These are phyloP conservation scores for Neonothopanus nambi DNA, from an alignment of 1,284 basidiomycete genomes.

Conservation along the genomic window DNA sequence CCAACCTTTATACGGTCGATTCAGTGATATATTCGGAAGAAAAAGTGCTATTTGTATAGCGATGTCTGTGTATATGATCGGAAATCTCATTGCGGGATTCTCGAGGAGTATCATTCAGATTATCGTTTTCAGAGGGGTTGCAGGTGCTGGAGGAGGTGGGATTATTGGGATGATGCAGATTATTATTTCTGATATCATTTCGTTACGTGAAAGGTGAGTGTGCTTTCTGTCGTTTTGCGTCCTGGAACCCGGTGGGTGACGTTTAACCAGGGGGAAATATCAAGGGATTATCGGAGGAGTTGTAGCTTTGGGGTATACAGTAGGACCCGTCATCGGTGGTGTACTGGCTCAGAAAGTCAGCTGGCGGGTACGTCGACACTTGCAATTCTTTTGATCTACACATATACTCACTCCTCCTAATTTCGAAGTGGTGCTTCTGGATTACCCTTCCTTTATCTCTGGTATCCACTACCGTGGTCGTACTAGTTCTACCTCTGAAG, in stretches of 20 bases:
- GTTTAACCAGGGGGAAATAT: conserved; percentile 48
- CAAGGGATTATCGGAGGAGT: conserved; percentile 63
- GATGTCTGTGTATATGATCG: conserved; percentile 63
- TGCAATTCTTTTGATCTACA: conserved; percentile 27
- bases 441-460: conserved; percentile 5
- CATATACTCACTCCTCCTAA: background rate
- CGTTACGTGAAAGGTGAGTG: conserved; percentile 9
- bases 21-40: conserved; percentile 77
- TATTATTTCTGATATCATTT: conserved; percentile 10
- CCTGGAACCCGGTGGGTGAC: background rate
- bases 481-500: conserved; percentile 14
- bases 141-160: conserved; percentile 70
- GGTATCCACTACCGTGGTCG: conserved; percentile 8
- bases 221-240: background rate
- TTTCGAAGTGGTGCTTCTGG: conserved; percentile 51
- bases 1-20: conserved; percentile 65
- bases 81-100: conserved; percentile 60
- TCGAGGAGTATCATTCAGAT: conserved; percentile 67
- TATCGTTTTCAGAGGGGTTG: conserved; percentile 70
- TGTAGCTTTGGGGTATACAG: conserved; percentile 37
- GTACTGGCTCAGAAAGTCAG: conserved; percentile 53
- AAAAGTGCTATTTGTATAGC: conserved; percentile 62
- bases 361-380: conserved; percentile 61
- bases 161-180: conserved; percentile 55
- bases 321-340: conserved; percentile 56